Conservation (phyloP, 768 basidiomycete genomes). For the Tricholoma sp. region DNA sequence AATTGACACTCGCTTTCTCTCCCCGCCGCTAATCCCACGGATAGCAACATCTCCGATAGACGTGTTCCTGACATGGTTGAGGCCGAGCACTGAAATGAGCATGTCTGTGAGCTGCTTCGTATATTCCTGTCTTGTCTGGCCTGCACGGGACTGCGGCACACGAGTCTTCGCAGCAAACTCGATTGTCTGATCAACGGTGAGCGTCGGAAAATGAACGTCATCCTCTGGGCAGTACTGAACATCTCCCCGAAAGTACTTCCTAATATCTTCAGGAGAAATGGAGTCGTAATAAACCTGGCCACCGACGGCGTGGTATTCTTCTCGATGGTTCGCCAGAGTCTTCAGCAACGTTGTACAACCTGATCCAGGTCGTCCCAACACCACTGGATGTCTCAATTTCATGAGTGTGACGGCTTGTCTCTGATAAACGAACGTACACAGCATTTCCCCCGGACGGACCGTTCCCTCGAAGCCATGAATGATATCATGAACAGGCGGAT, state of each 20-base stretch:
- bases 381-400: slow-evolving; percentile 42
- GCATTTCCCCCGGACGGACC: slow-evolving; percentile 69
- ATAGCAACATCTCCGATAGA: slow-evolving; percentile 73
- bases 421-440: slow-evolving; percentile 42
- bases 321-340: slow-evolving; percentile 69
- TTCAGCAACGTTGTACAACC: slow-evolving; percentile 87
- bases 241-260: slow-evolving; percentile 40
- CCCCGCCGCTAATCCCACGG: slow-evolving; percentile 65
- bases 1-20: slow-evolving; percentile 76
- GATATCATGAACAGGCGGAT: slow-evolving; percentile 62
- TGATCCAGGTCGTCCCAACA: slow-evolving; percentile 79
- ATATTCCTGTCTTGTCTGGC: slow-evolving; percentile 37
- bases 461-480: slow-evolving; percentile 60
- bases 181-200: slow-evolving; percentile 77
- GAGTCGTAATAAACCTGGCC: slow-evolving; percentile 78
- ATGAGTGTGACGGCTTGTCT: not conserved
- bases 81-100: slow-evolving; percentile 65
- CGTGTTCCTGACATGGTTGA: slow-evolving; percentile 66
- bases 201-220: slow-evolving; percentile 27
- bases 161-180: slow-evolving; percentile 65
- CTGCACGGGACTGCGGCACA: slow-evolving; percentile 51
- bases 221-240: no score
- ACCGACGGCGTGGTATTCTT: slow-evolving; percentile 61
- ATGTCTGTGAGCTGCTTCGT: slow-evolving; percentile 49
- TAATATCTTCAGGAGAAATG: slow-evolving; percentile 58